Evolutionary conservation across 495 filamentous ascomycete genomes (phyloP).

Genomic region (Cetradonia linearis): DNA sequence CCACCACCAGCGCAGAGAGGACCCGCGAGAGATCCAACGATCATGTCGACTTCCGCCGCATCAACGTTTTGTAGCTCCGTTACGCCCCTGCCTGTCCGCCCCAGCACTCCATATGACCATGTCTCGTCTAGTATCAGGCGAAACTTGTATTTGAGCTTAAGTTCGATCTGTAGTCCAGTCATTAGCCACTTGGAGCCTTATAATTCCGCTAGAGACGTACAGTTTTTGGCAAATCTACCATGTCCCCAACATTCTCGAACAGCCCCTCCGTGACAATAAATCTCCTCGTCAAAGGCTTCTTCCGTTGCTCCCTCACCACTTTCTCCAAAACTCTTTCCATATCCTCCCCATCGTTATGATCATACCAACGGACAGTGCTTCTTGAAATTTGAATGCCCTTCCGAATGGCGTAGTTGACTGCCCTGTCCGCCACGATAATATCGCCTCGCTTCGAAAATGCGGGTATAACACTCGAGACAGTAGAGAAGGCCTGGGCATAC

Average conservation of each 20-base stretch:
- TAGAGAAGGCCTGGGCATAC: conserved; percentile 91
- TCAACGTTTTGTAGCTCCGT: conserved; percentile 97
- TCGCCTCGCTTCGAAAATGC: conserved; percentile 95
- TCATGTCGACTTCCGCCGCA: conserved; percentile 83
- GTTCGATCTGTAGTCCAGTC: conserved; percentile 53
- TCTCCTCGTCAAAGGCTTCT: conserved; percentile 78
- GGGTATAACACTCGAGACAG: conserved; percentile 87
- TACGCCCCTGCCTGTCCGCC: conserved; percentile 77
- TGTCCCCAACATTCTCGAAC: conserved; percentile 85
- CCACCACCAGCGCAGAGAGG: conserved; percentile 86
- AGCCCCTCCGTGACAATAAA: conserved; percentile 96
- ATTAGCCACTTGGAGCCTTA: conserved; percentile 2
- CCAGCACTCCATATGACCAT: conserved; percentile 90
- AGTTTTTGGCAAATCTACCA: conserved; percentile 72
- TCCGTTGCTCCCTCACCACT: conserved; percentile 75
- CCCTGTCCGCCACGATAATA: conserved; percentile 94
- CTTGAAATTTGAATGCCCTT: conserved; percentile 89
- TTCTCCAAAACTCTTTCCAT: conserved; percentile 76
- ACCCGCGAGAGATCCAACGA: conserved; percentile 83
- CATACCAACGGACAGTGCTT: conserved; percentile 84
- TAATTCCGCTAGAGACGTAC: conserved; percentile 39
- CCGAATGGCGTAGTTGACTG: conserved; percentile 86
- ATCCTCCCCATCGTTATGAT: conserved; percentile 94
- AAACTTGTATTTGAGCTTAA: conserved; percentile 93
- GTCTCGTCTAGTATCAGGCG: conserved; percentile 95